Evolutionary conservation across 1,139 yeast species (phyloP).

Genomic region (Yamadazyma trypodendri): DNA sequence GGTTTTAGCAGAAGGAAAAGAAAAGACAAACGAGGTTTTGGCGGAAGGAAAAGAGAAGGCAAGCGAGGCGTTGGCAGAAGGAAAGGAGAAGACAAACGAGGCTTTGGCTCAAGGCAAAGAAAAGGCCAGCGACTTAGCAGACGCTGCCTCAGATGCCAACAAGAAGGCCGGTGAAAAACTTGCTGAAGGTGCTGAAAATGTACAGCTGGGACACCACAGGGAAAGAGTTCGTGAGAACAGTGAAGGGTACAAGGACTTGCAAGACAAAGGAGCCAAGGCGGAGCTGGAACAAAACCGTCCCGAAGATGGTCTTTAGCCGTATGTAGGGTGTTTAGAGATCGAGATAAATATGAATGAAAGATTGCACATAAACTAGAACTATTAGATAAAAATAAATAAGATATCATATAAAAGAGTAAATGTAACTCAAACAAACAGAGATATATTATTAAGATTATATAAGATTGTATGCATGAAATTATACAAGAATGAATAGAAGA

Average conservation of each 20-base stretch:
- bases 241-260: constrained; percentile 37
- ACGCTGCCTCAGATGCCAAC: constrained; percentile 17
- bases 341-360: background rate
- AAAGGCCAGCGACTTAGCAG: constrained; percentile 20
- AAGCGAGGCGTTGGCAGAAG: constrained; percentile 34
- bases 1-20: constrained; percentile 31
- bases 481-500: too few relatives aligned
- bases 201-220: constrained; percentile 12
- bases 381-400: too few relatives aligned
- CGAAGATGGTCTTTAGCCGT: constrained; percentile 36
- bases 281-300: constrained; percentile 48
- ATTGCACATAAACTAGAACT: background rate
- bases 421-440: background rate
- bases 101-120: constrained; percentile 34
- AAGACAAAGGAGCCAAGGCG: constrained; percentile 43
- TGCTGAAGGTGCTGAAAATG: constrained; percentile 28
- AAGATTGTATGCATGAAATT: too few relatives aligned
- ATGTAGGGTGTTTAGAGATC: too few relatives aligned
- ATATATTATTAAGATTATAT: background rate
- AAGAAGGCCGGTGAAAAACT: constrained; percentile 25
- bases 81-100: constrained; percentile 35
- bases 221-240: constrained; percentile 25
- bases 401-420: background rate
- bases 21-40: constrained; percentile 34
- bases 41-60: constrained; percentile 33